These are phyloP conservation scores for Colletotrichum trifolii DNA, from an alignment of 2,329 filamentous ascomycete genomes.

Conservation along the genomic window DNA sequence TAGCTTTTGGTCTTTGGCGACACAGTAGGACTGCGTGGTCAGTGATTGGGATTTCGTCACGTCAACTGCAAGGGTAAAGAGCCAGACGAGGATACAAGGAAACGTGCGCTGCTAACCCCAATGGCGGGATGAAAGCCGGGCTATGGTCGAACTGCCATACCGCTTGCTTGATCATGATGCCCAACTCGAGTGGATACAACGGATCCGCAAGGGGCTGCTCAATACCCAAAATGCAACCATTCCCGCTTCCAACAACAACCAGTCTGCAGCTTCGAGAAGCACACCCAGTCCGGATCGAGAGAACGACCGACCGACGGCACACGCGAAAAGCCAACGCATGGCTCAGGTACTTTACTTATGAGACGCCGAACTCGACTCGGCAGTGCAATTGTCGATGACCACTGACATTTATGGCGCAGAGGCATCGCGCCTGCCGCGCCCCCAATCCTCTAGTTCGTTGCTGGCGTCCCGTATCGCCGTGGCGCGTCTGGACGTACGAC, in stretches of 20 bases:
- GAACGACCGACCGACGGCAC: conserved; percentile 12
- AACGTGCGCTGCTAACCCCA: too few relatives aligned
- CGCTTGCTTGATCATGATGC: conserved; percentile 6
- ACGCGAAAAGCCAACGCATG: not conserved
- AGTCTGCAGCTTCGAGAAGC: conserved; percentile 25
- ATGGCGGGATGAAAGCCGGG: not conserved
- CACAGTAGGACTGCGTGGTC: too few relatives aligned
- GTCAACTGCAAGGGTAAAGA: conserved; percentile 8
- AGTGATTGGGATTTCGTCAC: conserved; percentile 1
- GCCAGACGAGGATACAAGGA: too few relatives aligned
- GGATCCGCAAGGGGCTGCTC: not conserved
- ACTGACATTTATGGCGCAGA: too few relatives aligned
- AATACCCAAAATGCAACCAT: conserved; percentile 24
- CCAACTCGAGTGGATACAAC: conserved; percentile 5
- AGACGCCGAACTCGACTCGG: not conserved
- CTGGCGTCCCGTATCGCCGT: too few relatives aligned
- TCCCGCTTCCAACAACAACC: conserved; percentile 24
- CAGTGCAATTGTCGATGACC: not conserved
- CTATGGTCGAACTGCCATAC: conserved; percentile 3
- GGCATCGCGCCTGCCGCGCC: too few relatives aligned
- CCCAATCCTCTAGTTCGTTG: too few relatives aligned
- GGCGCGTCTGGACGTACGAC: too few relatives aligned
- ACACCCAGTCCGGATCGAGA: conserved; percentile 25
- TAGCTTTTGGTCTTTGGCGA: too few relatives aligned
- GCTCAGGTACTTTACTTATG: not conserved